A percentile compares a stretch with the other conserved stretches of the same genome.
Conservation (phyloP, 495 filamentous ascomycete genomes). For the Pseudomonodictys pantanalensis region DNA sequence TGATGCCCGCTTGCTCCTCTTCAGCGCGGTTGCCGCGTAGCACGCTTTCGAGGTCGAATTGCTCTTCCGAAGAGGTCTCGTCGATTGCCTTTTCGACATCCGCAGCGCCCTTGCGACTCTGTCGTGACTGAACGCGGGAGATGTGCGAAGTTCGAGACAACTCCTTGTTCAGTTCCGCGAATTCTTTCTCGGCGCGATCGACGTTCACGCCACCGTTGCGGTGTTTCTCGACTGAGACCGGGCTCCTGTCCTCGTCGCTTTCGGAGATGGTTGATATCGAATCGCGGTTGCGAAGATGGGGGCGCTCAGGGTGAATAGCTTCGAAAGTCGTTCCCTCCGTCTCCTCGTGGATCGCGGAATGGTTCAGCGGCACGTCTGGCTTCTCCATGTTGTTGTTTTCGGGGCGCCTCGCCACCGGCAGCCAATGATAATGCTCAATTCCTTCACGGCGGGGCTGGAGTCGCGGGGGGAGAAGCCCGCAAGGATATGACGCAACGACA, state of each 20-base stretch:
- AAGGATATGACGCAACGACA: no score
- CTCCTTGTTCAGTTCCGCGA: conserved; percentile 69
- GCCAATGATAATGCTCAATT: neutral
- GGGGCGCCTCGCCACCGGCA: no score
- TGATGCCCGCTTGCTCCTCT: conserved; percentile 74
- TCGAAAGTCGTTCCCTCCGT: conserved; percentile 19
- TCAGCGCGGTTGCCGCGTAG: conserved; percentile 65
- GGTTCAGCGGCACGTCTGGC: conserved; percentile 10
- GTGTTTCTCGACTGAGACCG: neutral
- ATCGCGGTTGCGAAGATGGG: conserved; percentile 1
- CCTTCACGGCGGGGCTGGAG: neutral
- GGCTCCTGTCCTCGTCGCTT: neutral
- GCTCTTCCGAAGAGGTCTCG: conserved; percentile 51
- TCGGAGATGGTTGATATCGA: conserved; percentile 10
- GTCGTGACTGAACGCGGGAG: conserved; percentile 42
- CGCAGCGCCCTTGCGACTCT: conserved; percentile 38
- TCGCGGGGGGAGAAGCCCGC: neutral
- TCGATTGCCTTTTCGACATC: conserved; percentile 52
- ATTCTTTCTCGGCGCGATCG: conserved; percentile 70
- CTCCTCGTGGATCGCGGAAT: conserved; percentile 14
- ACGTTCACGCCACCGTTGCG: conserved; percentile 60
- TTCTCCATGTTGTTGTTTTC: conserved; percentile 4
- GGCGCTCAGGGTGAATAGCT: conserved; percentile 21
- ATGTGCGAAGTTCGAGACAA: conserved; percentile 60
- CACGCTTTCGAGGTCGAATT: conserved; percentile 68